phyloP scores from a whole-genome alignment of 2,329 filamentous ascomycete species.

The Aspergillus aculeatus region DNA sequence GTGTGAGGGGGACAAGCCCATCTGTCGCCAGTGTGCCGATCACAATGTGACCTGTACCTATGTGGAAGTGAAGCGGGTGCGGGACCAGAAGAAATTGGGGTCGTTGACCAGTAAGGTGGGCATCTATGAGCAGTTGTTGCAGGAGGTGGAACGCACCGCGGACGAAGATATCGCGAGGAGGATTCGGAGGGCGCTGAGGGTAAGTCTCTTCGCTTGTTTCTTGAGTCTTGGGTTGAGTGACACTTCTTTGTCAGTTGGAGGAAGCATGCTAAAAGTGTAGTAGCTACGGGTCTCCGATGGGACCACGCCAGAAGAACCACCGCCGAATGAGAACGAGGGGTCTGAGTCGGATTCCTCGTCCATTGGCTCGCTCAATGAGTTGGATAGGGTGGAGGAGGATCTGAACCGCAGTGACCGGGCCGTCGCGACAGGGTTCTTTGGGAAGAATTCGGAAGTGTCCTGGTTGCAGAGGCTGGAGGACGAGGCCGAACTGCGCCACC shows the following conservation, averaged over 20 bases:
- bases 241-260: neutral
- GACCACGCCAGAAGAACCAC: neutral
- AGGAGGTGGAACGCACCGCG: constrained; percentile 24
- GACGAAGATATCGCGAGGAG: constrained; percentile 21
- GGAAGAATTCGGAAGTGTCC: constrained; percentile 45
- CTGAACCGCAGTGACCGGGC: constrained; percentile 37
- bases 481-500: constrained; percentile 24
- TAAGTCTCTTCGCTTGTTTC: constrained; percentile 4
- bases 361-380: constrained; percentile 40
- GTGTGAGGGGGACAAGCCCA: constrained; percentile 32
- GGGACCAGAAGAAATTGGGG: constrained; percentile 35
- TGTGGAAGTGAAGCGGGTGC: constrained; percentile 36
- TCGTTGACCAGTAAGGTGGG: constrained; percentile 25
- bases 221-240: neutral
- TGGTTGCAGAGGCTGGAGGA: constrained; percentile 44
- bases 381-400: constrained; percentile 45
- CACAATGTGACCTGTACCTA: constrained; percentile 28
- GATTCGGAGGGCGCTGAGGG: constrained; percentile 29
- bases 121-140: constrained; percentile 29
- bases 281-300: neutral
- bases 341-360: constrained; percentile 27
- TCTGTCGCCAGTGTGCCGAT: constrained; percentile 30
- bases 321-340: constrained; percentile 11
- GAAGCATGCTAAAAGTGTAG: neutral
- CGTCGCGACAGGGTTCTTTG: constrained; percentile 41